phyloP scores from a whole-genome alignment of 202 grass and related monocot species.

The Setaria italica region DNA sequence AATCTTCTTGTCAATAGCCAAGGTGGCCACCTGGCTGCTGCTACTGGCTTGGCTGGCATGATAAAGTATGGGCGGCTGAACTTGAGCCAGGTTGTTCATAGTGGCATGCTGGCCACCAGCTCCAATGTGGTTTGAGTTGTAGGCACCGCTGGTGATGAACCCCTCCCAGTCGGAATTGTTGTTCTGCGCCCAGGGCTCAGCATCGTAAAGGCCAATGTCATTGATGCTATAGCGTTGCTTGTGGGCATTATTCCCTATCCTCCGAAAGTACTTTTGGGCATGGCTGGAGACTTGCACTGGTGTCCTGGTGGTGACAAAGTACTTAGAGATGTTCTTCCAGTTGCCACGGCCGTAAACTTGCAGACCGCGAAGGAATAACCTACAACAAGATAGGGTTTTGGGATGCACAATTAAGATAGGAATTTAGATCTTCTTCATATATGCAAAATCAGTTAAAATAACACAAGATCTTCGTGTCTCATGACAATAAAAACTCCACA shows the following conservation, averaged over 20 bases:
- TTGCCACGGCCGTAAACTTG: conserved; percentile 19
- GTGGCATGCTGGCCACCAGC: neutral
- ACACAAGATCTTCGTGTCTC: neutral
- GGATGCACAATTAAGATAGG: neutral
- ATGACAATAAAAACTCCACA: neutral
- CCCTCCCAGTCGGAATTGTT: neutral
- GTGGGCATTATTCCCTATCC: neutral
- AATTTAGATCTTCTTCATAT: neutral
- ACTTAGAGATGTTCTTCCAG: conserved; percentile 49
- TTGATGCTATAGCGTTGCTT: conserved; percentile 9
- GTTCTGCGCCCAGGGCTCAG: neutral
- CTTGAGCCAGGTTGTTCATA: neutral
- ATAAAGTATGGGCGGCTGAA: neutral
- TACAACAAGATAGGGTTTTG: neutral
- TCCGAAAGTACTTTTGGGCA: conserved; percentile 52
- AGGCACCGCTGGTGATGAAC: neutral
- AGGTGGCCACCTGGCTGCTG: neutral
- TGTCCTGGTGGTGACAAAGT: conserved; percentile 40
- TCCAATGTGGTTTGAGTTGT: neutral
- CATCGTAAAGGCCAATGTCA: neutral
- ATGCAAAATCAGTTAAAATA: neutral
- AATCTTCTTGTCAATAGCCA: neutral
- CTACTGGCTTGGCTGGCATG: too few species aligned
- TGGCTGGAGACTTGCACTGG: conserved; percentile 53
- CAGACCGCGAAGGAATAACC: conserved; percentile 43